Base-by-base conservation (phyloP, 2,329 filamentous ascomycete genomes). In the Exophiala mesophila region DNA sequence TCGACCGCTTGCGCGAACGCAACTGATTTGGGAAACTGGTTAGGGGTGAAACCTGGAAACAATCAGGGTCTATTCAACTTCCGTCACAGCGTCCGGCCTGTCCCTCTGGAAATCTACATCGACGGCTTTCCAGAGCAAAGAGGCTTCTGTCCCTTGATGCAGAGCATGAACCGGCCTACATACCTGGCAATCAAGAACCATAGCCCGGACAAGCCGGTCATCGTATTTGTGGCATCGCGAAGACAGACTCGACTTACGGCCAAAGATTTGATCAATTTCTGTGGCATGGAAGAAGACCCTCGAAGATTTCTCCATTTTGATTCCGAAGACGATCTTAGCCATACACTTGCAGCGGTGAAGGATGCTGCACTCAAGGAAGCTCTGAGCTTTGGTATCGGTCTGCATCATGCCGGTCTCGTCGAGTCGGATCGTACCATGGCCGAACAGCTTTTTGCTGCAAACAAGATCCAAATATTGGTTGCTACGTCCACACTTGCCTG, bases 1-100 rank as follows among this genome's bases (percentile, higher is more conserved):
- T 98, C 92, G 2, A 98, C 92, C 13, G 94, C 92, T 7, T 97
- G 90, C 57, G 92, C 92, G 10, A 98, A 98, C 60, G 92, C 94
- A 2, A 85, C 79, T 10, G 94, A 98, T 62, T 73, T 98, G 24
- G 94, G 78, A 2, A 97, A 95, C 58, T 98, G 92, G 92, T 76
- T 98, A 2, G 92, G 92, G 34, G 94, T 98, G 28, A 96, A 95
- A 60, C 85, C 95, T 58, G 90, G 83, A 3, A 54, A 53, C 24
- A 55, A 53, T 24, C 53, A 55, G 1, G 62, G 75, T 2, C 66
- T 98, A 17, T 98, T 94, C 76, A 98, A 98, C 65, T 98, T 98
- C 67, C 79, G 88, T 19, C 92, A 98, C 60, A 97, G 89, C 0
- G 94, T 98, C 24, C 87, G 92, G 17, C 92, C 94, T 2, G 94